A percentile compares a stretch with the other conserved stretches of the same genome.
phyloP scores from a whole-genome alignment of 495 filamentous ascomycete genomes.

The Tuber umbilicatum region DNA sequence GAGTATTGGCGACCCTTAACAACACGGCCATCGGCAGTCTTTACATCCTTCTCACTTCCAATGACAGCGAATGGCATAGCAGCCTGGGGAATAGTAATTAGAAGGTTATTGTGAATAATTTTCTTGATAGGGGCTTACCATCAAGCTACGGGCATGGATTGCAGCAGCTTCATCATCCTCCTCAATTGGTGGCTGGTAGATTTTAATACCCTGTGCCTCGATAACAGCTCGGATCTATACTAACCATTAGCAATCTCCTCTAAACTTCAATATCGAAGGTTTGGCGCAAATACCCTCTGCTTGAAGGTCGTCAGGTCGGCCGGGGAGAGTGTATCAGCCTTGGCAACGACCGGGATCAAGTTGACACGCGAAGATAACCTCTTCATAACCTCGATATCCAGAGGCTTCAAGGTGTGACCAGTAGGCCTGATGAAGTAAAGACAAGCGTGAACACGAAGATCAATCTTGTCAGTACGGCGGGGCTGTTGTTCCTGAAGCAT shows the following conservation, averaged over 20 bases:
- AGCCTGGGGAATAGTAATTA: conserved; percentile 42
- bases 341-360: conserved; percentile 94
- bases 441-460: conserved; percentile 96
- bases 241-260: conserved; percentile 1
- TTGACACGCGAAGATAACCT: conserved; percentile 94
- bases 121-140: conserved; percentile 43
- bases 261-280: conserved; percentile 15
- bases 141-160: conserved; percentile 84
- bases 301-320: conserved; percentile 87
- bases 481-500: conserved; percentile 99
- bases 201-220: conserved; percentile 98
- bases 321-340: conserved; percentile 95
- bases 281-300: conserved; percentile 59
- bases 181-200: conserved; percentile 94
- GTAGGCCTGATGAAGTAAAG: conserved; percentile 98
- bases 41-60: conserved; percentile 97
- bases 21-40: conserved; percentile 87
- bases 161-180: conserved; percentile 96
- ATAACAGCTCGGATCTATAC: conserved; percentile 83
- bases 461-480: conserved; percentile 94
- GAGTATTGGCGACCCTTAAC: conserved; percentile 98
- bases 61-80: conserved; percentile 99
- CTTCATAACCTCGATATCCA: conserved; percentile 99
- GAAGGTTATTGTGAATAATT: conserved; percentile 4
- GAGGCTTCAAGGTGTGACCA: conserved; percentile 94